Evolutionary conservation across 768 basidiomycete species (phyloP), one percentile per base, ranked within the genome.

Genomic region (Serendipita indica): DNA sequence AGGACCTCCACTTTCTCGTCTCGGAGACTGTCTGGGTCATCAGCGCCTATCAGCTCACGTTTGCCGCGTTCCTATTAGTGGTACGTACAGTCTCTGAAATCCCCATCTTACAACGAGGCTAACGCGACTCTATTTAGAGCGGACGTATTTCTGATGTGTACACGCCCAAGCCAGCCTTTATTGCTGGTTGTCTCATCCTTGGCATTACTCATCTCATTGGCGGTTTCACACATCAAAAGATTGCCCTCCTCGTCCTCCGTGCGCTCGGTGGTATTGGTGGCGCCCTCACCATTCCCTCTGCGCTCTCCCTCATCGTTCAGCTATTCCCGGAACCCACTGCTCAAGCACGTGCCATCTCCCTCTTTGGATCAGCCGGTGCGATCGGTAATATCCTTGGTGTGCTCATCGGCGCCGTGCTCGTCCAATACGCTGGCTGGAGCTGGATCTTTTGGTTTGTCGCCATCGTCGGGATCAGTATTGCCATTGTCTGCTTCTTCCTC

Each of bases 381-480:
- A 58, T 77, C 30, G 78, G 75, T 16, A 77, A 77, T 64, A 73
- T 75, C 3, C 60, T 73, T 39, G 75, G 75, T 1, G 64, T 75
- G 16, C 58, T 75, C 28, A 69, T 75, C 14, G 77, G 77, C 6
- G 76, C 75, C 1, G 27, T 73, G 16, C 69, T 78, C 37, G 72
- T 73, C 2, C 62, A 69, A 39, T 72, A 66, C 33, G 67, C 68
- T 2, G 71, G 73, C 7, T 80, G 74, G 69, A 70, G 66, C 32
- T 79, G 78, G 78, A 70, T 79, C 22, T 79, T 81, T 64, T 78
- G 73, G 65, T 72, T 75, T 60, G 66, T 71, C 35, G 71, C 74
- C 2, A 71, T 77, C 34, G 58, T 78, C 35, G 64, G 70, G 34
- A 57, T 71, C 3, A 63, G 68, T 16, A 67, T 74, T 12, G 67